Conservation (phyloP, 2,329 filamentous ascomycete species). For the Chaetomiaceae sp. region DNA sequence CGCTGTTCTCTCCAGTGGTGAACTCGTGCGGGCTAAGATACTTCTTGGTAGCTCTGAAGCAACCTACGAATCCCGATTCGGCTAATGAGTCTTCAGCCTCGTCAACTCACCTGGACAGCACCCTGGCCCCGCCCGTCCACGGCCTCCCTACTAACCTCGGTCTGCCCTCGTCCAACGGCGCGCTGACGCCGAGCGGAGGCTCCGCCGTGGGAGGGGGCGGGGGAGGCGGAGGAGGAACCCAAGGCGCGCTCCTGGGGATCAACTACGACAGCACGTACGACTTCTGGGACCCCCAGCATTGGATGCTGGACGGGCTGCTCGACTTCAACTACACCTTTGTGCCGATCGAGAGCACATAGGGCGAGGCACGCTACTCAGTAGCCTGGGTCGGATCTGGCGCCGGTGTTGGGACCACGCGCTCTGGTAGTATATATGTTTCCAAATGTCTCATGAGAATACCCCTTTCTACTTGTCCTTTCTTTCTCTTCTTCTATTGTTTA, state of each 20-base stretch:
- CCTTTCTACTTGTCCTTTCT: neutral
- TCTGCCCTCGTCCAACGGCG: slow-evolving; percentile 41
- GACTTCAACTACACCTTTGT: slow-evolving; percentile 69
- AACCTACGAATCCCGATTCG: slow-evolving; percentile 79
- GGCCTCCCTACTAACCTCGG: slow-evolving; percentile 43
- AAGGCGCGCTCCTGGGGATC: slow-evolving; percentile 44
- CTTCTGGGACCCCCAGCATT: slow-evolving; percentile 87
- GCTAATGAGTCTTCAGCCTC: slow-evolving; percentile 65
- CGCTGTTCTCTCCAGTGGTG: slow-evolving; percentile 14
- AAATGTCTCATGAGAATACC: slow-evolving; percentile 13
- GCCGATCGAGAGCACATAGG: slow-evolving; percentile 48
- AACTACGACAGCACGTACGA: slow-evolving; percentile 68
- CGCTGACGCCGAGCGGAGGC: slow-evolving; percentile 45
- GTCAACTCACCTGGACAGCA: slow-evolving; percentile 58
- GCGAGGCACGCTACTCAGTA: no score
- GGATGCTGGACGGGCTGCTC: slow-evolving; percentile 82
- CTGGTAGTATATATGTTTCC: slow-evolving; percentile 8
- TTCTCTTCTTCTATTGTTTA: slow-evolving; percentile 1
- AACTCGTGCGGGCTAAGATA: slow-evolving; percentile 29
- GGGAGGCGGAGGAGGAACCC: slow-evolving; percentile 33
- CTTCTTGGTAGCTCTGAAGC: slow-evolving; percentile 61
- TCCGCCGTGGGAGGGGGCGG: slow-evolving; percentile 38
- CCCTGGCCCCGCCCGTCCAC: slow-evolving; percentile 46
- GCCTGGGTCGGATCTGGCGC: no score
- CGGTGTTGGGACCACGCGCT: no score